Percentiles rank a stretch among this genome's conserved stretches.
Evolutionary conservation across 2,329 filamentous ascomycete genomes (phyloP).

Genomic region (Pseudogymnoascus sp.): DNA sequence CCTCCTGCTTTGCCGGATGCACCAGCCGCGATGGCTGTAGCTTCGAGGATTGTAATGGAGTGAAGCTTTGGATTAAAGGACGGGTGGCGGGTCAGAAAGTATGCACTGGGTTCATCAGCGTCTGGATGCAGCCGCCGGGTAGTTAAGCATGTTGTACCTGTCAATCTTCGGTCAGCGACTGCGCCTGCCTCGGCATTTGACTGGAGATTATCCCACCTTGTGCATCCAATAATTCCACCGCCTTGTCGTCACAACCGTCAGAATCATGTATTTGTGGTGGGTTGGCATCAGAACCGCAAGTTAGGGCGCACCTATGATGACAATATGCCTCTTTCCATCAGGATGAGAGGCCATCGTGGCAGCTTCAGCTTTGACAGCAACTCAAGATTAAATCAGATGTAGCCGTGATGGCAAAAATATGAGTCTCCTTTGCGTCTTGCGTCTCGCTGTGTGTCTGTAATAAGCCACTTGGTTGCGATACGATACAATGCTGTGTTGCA

Average conservation of each 20-base stretch:
- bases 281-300: not conserved
- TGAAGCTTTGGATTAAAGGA: slow-evolving; percentile 67
- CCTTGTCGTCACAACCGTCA: slow-evolving; percentile 30
- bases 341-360: not conserved
- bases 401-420: not conserved
- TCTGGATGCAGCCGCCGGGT: not conserved
- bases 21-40: slow-evolving; percentile 70
- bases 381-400: not conserved
- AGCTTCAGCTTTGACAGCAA: not conserved
- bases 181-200: not conserved
- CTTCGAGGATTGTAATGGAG: slow-evolving; percentile 77
- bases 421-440: too few species aligned
- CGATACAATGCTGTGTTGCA: too few species aligned
- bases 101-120: slow-evolving; percentile 54
- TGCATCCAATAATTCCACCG: slow-evolving; percentile 84
- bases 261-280: not conserved
- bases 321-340: slow-evolving; percentile 23
- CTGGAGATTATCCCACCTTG: not conserved
- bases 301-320: slow-evolving; percentile 26
- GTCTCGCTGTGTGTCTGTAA: too few species aligned
- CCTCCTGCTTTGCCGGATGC: slow-evolving; percentile 92
- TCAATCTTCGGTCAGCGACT: not conserved
- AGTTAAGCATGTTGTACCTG: not conserved
- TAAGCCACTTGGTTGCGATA: too few species aligned
- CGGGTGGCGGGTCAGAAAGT: slow-evolving; percentile 78